Percentiles rank a stretch among this genome's conserved stretches.
These are phyloP conservation scores for Talaromyces amestolkiae DNA, from an alignment of 2,329 filamentous ascomycete species.

Conservation along the genomic window DNA sequence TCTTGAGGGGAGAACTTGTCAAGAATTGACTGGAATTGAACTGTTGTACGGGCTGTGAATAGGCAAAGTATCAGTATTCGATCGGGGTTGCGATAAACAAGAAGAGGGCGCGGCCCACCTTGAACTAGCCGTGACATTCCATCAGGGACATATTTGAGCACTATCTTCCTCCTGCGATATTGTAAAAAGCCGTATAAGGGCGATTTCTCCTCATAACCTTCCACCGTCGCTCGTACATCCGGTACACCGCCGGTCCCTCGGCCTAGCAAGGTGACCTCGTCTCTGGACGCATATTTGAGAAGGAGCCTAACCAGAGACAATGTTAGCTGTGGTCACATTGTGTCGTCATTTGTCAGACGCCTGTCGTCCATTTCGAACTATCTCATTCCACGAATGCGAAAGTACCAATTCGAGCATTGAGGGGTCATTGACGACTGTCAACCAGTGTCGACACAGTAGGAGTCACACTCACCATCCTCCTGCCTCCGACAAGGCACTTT, in stretches of 20 bases:
- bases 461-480: conserved; percentile 81
- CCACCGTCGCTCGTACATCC: conserved; percentile 76
- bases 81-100: conserved; percentile 14
- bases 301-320: conserved; percentile 68
- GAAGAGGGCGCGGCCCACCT: conserved; percentile 59
- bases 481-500: conserved; percentile 73
- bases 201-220: conserved; percentile 75
- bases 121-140: conserved; percentile 86
- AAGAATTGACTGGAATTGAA: conserved; percentile 62
- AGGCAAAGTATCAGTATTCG: background rate
- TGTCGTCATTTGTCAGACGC: background rate
- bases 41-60: conserved; percentile 70
- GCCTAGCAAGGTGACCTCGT: conserved; percentile 77
- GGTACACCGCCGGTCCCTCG: conserved; percentile 77
- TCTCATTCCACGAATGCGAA: background rate
- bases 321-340: conserved; percentile 21
- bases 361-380: background rate
- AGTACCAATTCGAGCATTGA: background rate
- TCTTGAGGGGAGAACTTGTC: conserved; percentile 81
- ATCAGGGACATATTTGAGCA: conserved; percentile 90
- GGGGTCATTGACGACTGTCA: background rate
- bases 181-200: conserved; percentile 89
- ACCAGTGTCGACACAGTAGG: background rate
- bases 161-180: conserved; percentile 82
- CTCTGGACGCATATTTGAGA: conserved; percentile 83